Base-by-base conservation (phyloP, 139 green algal species). In the Coccomyxa sp. region DNA sequence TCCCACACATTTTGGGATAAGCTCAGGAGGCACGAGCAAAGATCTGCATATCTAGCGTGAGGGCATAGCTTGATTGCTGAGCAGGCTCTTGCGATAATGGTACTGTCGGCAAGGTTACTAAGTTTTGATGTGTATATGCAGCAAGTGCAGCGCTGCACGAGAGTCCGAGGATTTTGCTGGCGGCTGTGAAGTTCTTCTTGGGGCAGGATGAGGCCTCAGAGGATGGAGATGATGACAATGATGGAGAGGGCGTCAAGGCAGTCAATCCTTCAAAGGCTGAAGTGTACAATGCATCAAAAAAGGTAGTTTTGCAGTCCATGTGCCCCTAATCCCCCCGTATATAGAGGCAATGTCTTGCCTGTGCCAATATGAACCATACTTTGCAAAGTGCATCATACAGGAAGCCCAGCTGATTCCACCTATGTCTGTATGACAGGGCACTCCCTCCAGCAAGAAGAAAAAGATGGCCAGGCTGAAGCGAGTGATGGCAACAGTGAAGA, bases 121-220 rank as follows among this genome's bases (percentile, higher is more conserved):
- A 51, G 38, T 7, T 51, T 51, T 51, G 3, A 51, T 51, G 38
- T 51, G 38, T 51, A 7, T 51, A 71, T 71, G 68, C 86, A 94
- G 92, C 92, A 15, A 89, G 80, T 66, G 94, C 94, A 63, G 85
- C 86, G 13, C 86, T 91, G 68, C 94, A 99, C 92, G 89, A 90
- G 79, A 92, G 82, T 57, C 86, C 83, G 23, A 85, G 89, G 30
- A 88, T 99, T 17, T 92, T 96, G 90, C 87, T 98, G 80, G 96
- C 95, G 11, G 93, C 95, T 0, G 88, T 99, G 59, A 98, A 98
- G 89, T 99, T 99, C 88, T 99, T 99, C 87, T 86, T 99, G 84
- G 96, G 96, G 0, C 88, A 96, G 74, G 96, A 98, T 82, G 81
- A 90, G 67, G 83, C 76, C 27, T 86, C 83, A 10, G 91, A 89